phyloP scores from a whole-genome alignment of 108 stramenopile genomes.

The Aurantiochytrium sp. region DNA sequence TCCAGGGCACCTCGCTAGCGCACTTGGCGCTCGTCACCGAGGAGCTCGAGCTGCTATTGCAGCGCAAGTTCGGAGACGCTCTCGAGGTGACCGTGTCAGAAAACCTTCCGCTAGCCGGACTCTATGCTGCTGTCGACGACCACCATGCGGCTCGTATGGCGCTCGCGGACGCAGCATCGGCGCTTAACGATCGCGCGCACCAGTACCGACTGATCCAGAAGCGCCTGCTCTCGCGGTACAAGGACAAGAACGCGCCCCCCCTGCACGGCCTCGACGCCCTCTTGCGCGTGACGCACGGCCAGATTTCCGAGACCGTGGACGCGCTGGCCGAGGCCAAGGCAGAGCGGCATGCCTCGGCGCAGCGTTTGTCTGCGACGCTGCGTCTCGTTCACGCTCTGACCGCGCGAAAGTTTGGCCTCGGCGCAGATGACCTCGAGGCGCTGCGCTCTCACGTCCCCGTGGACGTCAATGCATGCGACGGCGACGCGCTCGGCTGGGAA shows the following conservation, averaged over 20 bases:
- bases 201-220: constrained; percentile 57
- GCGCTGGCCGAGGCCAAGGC: constrained; percentile 36
- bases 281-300: constrained; percentile 46
- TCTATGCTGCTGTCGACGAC: constrained; percentile 42
- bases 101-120: constrained; percentile 44
- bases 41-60: constrained; percentile 44
- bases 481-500: constrained; percentile 54
- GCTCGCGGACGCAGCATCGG: not conserved
- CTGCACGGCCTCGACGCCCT: constrained; percentile 46
- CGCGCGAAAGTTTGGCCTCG: constrained; percentile 32
- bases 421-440: constrained; percentile 28
- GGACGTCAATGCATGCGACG: constrained; percentile 32
- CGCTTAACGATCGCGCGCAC: constrained; percentile 46
- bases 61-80: constrained; percentile 24
- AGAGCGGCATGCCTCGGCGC: not conserved
- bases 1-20: constrained; percentile 44
- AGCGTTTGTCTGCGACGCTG: constrained; percentile 28
- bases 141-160: constrained; percentile 33
- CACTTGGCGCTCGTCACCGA: constrained; percentile 33
- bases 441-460: constrained; percentile 42
- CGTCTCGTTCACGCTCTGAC: constrained; percentile 37
- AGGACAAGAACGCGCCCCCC: constrained; percentile 52
- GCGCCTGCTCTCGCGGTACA: constrained; percentile 54
- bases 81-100: not conserved
- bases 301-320: constrained; percentile 36